A percentile compares a stretch with the other conserved stretches of the same genome.
Evolutionary conservation across 345 rosid species (phyloP).

Genomic region (Aurinia saxatilis): DNA sequence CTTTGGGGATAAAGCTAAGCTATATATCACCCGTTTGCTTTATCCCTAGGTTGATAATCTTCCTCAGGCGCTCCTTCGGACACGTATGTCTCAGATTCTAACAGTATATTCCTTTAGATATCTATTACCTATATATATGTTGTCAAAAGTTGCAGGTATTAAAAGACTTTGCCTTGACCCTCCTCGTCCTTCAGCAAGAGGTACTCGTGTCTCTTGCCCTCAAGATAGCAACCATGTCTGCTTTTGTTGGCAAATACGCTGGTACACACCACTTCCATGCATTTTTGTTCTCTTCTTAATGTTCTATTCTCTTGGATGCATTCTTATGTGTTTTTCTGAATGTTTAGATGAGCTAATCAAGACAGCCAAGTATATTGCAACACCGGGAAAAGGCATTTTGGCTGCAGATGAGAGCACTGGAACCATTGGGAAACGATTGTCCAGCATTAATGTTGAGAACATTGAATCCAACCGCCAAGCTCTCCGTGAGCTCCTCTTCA

Average conservation of each 20-base stretch:
- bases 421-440: slow-evolving; percentile 88
- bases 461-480: slow-evolving; percentile 92
- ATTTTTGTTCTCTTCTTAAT: not conserved
- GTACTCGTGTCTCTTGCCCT: too few species aligned
- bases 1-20: slow-evolving; percentile 28
- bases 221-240: slow-evolving; percentile 53
- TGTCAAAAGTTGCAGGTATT: slow-evolving; percentile 18
- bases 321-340: slow-evolving; percentile 6
- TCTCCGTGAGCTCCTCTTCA: slow-evolving; percentile 89
- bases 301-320: slow-evolving; percentile 3
- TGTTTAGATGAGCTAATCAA: slow-evolving; percentile 72
- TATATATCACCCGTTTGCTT: slow-evolving; percentile 46
- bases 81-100: slow-evolving; percentile 41
- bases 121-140: slow-evolving; percentile 31
- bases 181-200: too few species aligned
- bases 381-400: slow-evolving; percentile 87
- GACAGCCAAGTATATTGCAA: slow-evolving; percentile 91
- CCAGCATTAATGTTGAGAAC: slow-evolving; percentile 89
- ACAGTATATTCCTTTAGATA: slow-evolving; percentile 38
- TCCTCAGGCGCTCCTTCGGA: slow-evolving; percentile 38
- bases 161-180: slow-evolving; percentile 33
- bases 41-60: slow-evolving; percentile 67
- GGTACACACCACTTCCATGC: too few species aligned
- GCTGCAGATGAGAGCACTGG: slow-evolving; percentile 99
- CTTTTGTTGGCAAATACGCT: slow-evolving; percentile 84